These are phyloP conservation scores for Exserohilum turcica DNA, from an alignment of 2,329 filamentous ascomycete genomes.

Conservation along the genomic window DNA sequence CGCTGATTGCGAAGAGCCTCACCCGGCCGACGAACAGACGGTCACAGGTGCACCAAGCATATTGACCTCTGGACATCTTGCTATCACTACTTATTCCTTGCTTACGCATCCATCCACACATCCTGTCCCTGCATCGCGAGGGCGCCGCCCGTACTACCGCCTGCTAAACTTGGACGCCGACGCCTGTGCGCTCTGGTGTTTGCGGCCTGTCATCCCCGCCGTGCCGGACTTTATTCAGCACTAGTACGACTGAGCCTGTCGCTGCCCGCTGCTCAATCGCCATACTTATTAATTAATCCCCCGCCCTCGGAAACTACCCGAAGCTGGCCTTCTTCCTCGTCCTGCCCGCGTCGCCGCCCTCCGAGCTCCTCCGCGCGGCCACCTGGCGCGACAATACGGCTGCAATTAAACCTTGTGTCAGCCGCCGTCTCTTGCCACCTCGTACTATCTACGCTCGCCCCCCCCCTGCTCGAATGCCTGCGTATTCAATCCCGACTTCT, in stretches of 20 bases:
- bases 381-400: constrained; percentile 10
- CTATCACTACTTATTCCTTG: background rate
- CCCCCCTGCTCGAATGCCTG: constrained; percentile 15
- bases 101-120: background rate
- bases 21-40: too few relatives aligned
- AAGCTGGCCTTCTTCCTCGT: constrained; percentile 40
- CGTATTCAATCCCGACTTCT: background rate
- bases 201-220: constrained; percentile 29
- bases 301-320: constrained; percentile 31
- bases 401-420: constrained; percentile 14
- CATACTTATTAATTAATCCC: constrained; percentile 31
- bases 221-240: constrained; percentile 22
- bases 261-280: constrained; percentile 15
- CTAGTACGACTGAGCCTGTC: constrained; percentile 21
- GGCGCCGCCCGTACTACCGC: background rate
- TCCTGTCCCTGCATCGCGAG: constrained; percentile 1
- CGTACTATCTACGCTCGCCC: constrained; percentile 18
- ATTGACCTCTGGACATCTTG: background rate
- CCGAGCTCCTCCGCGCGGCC: constrained; percentile 1
- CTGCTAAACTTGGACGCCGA: too few relatives aligned
- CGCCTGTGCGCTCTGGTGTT: constrained; percentile 15
- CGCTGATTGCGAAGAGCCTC: background rate
- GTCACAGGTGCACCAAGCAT: too few relatives aligned
- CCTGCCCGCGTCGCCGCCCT: constrained; percentile 9
- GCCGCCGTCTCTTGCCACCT: constrained; percentile 15